These are phyloP conservation scores for Rheum nobile DNA, from an alignment of 148 eudicot species.

Conservation along the genomic window DNA sequence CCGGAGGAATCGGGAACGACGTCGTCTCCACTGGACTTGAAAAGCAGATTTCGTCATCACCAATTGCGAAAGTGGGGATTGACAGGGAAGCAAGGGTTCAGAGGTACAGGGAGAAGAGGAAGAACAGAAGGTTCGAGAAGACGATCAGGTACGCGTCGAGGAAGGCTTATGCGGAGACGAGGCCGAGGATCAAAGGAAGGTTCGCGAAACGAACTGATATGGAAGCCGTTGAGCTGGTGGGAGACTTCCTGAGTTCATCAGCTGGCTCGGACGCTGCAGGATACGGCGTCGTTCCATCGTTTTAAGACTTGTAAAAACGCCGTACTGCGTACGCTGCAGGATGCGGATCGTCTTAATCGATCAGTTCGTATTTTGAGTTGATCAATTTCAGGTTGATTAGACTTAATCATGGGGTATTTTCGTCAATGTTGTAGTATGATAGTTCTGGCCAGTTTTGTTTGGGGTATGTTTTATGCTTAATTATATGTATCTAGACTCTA, in stretches of 20 bases:
- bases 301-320: conserved; percentile 4
- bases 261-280: conserved; percentile 22
- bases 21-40: conserved; percentile 23
- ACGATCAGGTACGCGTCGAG: conserved; percentile 77
- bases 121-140: conserved; percentile 81
- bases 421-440: neutral
- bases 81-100: conserved; percentile 79
- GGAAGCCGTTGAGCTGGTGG: conserved; percentile 25
- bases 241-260: conserved; percentile 13
- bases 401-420: neutral
- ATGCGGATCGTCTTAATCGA: conserved; percentile 2
- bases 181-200: conserved; percentile 79
- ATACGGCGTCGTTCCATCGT: conserved; percentile 65
- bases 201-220: conserved; percentile 66
- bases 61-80: conserved; percentile 16
- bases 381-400: neutral
- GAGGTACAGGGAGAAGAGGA: conserved; percentile 82
- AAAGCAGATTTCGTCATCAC: conserved; percentile 19
- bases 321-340: neutral
- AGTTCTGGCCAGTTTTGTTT: neutral
- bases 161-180: conserved; percentile 78
- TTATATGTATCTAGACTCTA: neutral
- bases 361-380: neutral
- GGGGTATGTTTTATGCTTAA: neutral
- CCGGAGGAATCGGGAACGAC: conserved; percentile 30